phyloP scores from a whole-genome alignment of 2,329 filamentous ascomycete genomes.

The Pseudogymnoascus sp. region DNA sequence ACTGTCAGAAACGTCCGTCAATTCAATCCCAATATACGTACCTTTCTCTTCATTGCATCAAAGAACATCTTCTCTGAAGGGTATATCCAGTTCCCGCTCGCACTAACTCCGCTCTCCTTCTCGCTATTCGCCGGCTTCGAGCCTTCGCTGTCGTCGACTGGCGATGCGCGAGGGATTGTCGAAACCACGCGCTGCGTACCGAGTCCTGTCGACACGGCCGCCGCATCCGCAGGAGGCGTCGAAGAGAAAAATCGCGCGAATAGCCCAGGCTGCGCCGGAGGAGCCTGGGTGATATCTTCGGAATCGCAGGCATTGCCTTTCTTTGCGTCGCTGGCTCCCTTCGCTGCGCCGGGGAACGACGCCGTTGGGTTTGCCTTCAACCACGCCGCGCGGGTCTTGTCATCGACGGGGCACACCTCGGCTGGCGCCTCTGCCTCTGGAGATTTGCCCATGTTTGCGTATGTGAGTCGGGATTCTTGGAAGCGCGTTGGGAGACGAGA shows the following conservation, averaged over 20 bases:
- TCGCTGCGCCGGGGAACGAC: constrained; percentile 25
- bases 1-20: not conserved
- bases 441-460: constrained; percentile 3
- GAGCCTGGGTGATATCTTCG: constrained; percentile 32
- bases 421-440: constrained; percentile 21
- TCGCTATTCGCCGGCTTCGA: constrained; percentile 65
- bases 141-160: constrained; percentile 34
- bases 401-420: constrained; percentile 76
- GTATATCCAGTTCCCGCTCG: constrained; percentile 90
- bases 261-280: constrained; percentile 28
- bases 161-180: constrained; percentile 64
- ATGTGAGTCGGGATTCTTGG: constrained; percentile 6
- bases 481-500: constrained; percentile 4
- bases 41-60: constrained; percentile 86
- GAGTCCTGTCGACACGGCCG: constrained; percentile 36
- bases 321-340: constrained; percentile 27
- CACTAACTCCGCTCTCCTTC: constrained; percentile 63
- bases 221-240: constrained; percentile 13
- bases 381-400: constrained; percentile 83
- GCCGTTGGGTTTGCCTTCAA: constrained; percentile 41
- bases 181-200: constrained; percentile 68
- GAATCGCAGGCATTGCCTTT: constrained; percentile 33
- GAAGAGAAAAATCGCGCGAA: constrained; percentile 22
- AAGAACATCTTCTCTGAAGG: constrained; percentile 97
- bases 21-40: constrained; percentile 15